These are phyloP conservation scores for Gossypium aridum DNA, from an alignment of 441 rosid species.

Conservation along the genomic window DNA sequence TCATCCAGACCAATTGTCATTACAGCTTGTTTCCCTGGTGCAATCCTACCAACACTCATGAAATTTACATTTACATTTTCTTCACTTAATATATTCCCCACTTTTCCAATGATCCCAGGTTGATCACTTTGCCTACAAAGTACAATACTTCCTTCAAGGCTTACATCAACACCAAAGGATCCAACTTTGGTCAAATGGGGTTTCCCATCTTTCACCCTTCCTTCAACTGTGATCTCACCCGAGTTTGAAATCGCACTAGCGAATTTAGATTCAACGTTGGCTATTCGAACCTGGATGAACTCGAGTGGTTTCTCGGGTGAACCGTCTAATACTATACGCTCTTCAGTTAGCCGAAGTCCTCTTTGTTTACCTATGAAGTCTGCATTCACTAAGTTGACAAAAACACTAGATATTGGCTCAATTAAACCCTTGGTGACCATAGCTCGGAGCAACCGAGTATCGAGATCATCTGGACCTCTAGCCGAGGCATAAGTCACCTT, in stretches of 20 bases:
- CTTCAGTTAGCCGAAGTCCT: conserved; percentile 48
- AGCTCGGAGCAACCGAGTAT: conserved; percentile 57
- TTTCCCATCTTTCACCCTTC: conserved; percentile 50
- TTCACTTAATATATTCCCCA: conserved; percentile 45
- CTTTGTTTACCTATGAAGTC: conserved; percentile 59
- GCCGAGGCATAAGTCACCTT: conserved; percentile 48
- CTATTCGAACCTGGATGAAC: conserved; percentile 44
- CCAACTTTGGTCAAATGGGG: conserved; percentile 53
- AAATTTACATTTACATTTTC: conserved; percentile 43
- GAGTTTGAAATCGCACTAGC: conserved; percentile 47
- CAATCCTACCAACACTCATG: conserved; percentile 7
- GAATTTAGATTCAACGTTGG: conserved; percentile 54
- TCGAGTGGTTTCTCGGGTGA: conserved; percentile 49
- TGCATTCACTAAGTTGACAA: conserved; percentile 57
- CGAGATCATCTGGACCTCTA: conserved; percentile 55
- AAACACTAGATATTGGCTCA: conserved; percentile 50
- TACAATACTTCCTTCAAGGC: conserved; percentile 43
- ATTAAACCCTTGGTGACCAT: conserved; percentile 57
- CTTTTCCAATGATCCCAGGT: conserved; percentile 57
- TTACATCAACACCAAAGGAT: conserved; percentile 53
- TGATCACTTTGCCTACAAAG: conserved; percentile 42
- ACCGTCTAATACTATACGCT: conserved; percentile 40
- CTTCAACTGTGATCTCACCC: conserved; percentile 39
- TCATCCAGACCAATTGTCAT: conserved; percentile 72
- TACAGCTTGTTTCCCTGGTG: conserved; percentile 31